phyloP scores from a whole-genome alignment of 768 basidiomycete genomes.

The Mycena olivaceomarginata region DNA sequence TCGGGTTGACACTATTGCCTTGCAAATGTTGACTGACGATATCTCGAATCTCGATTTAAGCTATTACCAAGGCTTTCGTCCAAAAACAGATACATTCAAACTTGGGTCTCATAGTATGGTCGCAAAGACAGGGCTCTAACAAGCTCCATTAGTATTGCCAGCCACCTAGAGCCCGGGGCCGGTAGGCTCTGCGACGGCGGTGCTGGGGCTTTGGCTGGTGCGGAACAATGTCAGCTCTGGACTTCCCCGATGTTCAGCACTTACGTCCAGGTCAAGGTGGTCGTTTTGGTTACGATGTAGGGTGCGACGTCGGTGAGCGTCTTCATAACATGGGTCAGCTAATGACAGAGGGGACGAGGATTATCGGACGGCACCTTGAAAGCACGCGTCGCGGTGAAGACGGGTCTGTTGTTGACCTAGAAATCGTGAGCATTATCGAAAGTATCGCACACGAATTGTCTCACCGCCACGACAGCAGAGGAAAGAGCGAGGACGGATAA shows the following conservation, averaged over 20 bases:
- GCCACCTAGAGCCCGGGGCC: background rate
- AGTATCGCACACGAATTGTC: constrained; percentile 24
- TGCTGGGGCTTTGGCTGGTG: constrained; percentile 43
- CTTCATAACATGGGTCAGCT: constrained; percentile 18
- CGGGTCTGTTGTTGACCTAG: background rate
- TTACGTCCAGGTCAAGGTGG: constrained; percentile 57
- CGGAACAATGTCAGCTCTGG: background rate
- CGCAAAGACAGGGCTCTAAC: too few relatives aligned
- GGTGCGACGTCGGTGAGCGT: constrained; percentile 52
- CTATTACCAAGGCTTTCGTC: too few relatives aligned
- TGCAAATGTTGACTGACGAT: too few relatives aligned
- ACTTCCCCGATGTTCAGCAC: constrained; percentile 13
- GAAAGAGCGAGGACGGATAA: constrained; percentile 29
- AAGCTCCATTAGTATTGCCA: too few relatives aligned
- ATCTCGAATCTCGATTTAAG: too few relatives aligned
- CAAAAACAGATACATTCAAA: too few relatives aligned
- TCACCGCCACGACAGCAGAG: constrained; percentile 31
- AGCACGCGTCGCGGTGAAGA: constrained; percentile 50
- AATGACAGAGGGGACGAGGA: too few relatives aligned
- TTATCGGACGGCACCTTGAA: constrained; percentile 17
- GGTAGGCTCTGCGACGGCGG: constrained; percentile 8
- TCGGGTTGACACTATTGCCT: too few relatives aligned
- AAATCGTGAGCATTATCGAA: background rate
- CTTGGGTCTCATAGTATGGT: too few relatives aligned
- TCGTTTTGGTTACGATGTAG: constrained; percentile 53